Evolutionary conservation across 441 rosid genomes (phyloP).

Genomic region (Gossypium laxum): DNA sequence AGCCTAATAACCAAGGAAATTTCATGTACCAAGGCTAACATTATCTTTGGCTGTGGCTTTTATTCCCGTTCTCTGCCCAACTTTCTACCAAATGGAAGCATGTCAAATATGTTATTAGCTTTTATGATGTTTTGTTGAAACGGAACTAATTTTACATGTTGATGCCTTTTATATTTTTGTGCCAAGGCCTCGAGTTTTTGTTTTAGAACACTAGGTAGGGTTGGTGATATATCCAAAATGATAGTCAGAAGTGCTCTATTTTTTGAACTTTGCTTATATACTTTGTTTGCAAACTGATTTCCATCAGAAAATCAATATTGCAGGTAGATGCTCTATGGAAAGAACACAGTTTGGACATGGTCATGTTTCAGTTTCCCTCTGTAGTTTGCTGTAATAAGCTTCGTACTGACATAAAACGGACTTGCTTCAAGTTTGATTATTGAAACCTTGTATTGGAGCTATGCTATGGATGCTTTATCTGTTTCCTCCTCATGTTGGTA

Average conservation of each 20-base stretch:
- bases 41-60: not conserved
- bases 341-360: not conserved
- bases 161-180: not conserved
- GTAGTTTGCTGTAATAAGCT: conserved; percentile 7
- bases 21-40: not conserved
- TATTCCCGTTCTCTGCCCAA: not conserved
- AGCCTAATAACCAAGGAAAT: not conserved
- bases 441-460: not conserved
- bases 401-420: not conserved
- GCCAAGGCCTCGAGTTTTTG: not conserved
- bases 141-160: not conserved
- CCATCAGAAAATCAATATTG: not conserved
- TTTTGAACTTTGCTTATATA: not conserved
- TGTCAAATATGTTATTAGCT: not conserved
- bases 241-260: not conserved
- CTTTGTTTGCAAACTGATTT: not conserved
- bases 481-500: not conserved
- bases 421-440: not conserved
- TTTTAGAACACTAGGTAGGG: not conserved
- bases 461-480: not conserved
- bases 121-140: not conserved
- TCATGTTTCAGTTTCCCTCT: conserved; percentile 1
- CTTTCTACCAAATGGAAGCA: not conserved
- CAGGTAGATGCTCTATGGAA: not conserved
- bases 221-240: not conserved